Evolutionary conservation across 2,329 filamentous ascomycete species (phyloP).

Genomic region (Fusarium poae): DNA sequence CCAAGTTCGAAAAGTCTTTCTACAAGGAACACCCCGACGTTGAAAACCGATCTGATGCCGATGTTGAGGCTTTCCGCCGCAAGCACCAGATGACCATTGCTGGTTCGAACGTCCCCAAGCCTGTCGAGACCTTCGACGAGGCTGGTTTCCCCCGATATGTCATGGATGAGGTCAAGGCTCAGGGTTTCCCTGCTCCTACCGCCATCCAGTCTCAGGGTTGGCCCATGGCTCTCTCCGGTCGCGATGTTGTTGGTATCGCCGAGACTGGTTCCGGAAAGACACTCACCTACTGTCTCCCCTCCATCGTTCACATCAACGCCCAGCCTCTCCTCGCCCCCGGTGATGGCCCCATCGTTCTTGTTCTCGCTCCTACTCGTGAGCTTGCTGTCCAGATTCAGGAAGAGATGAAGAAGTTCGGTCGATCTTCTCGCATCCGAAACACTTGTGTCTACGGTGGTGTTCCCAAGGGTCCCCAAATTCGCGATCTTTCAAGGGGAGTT

Average conservation of each 20-base stretch:
- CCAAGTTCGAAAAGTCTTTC: conserved; percentile 99
- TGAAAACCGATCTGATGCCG: conserved; percentile 76
- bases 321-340: conserved; percentile 95
- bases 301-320: conserved; percentile 99
- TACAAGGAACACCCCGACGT: conserved; percentile 96
- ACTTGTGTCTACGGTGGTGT: conserved; percentile 99
- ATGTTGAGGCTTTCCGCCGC: conserved; percentile 90
- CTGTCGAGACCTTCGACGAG: conserved; percentile 97
- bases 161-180: conserved; percentile 98
- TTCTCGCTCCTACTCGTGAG: conserved; percentile 96
- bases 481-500: conserved; percentile 92
- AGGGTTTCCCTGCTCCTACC: conserved; percentile 93
- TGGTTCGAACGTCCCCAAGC: conserved; percentile 86
- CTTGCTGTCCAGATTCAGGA: conserved; percentile 98
- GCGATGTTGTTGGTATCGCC: conserved; percentile 98
- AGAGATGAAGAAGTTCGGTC: conserved; percentile 98
- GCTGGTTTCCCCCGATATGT: conserved; percentile 97
- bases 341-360: conserved; percentile 95
- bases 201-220: conserved; percentile 98
- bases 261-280: conserved; percentile 99
- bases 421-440: conserved; percentile 97
- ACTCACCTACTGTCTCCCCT: conserved; percentile 95
- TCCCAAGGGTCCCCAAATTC: conserved; percentile 96
- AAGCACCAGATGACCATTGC: conserved; percentile 86
- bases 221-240: conserved; percentile 98